phyloP scores from a whole-genome alignment of 306 rosid species.

The Lathyrus tuberosus region DNA sequence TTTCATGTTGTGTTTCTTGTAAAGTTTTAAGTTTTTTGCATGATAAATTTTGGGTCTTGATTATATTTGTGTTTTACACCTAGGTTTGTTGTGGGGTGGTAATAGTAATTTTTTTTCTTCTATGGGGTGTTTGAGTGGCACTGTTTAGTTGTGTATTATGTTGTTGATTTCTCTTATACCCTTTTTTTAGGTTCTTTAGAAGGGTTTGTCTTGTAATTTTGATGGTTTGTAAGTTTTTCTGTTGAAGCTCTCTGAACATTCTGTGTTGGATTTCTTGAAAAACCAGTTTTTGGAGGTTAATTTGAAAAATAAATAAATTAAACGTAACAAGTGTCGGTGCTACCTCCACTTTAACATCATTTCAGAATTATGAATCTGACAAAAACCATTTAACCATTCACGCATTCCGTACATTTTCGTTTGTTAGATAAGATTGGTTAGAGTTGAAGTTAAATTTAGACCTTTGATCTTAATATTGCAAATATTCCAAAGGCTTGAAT shows the following conservation, averaged over 20 bases:
- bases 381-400: neutral
- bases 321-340: too few species aligned
- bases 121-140: neutral
- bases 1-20: neutral
- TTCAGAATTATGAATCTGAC: neutral
- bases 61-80: neutral
- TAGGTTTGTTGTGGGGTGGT: constrained; percentile 13
- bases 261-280: constrained; percentile 14
- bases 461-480: too few species aligned
- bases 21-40: constrained; percentile 35
- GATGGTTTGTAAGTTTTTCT: constrained; percentile 1
- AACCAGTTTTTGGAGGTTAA: neutral
- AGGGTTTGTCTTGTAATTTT: neutral
- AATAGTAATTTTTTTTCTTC: neutral
- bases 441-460: too few species aligned
- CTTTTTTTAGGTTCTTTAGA: neutral
- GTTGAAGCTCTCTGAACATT: neutral
- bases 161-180: constrained; percentile 12
- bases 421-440: too few species aligned
- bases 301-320: neutral
- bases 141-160: constrained; percentile 8
- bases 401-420: too few species aligned
- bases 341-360: neutral
- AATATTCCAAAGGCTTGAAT: too few species aligned
- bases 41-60: constrained; percentile 35